phyloP scores from a whole-genome alignment of 805 yeast genomes.

The Candida bentonensis region DNA sequence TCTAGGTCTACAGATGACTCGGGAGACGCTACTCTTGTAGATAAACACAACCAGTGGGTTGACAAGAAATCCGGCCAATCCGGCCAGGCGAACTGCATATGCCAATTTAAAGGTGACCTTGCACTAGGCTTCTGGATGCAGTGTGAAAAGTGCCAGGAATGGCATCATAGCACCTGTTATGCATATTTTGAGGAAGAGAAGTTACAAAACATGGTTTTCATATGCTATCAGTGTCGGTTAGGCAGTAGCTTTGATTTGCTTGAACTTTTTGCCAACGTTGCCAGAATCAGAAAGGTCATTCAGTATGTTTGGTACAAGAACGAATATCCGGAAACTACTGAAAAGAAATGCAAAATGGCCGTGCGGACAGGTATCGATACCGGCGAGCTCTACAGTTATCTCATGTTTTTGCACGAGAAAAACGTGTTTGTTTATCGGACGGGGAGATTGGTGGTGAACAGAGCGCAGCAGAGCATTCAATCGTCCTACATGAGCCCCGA shows the following conservation, averaged over 20 bases:
- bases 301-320: constrained; percentile 1
- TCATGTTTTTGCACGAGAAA: not conserved
- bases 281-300: not conserved
- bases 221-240: not conserved
- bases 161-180: constrained; percentile 41
- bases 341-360: not conserved
- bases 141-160: constrained; percentile 37
- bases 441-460: not conserved
- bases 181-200: not conserved
- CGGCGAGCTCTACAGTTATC: not conserved
- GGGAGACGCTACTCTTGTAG: no score
- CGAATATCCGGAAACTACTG: not conserved
- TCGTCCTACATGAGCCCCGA: not conserved
- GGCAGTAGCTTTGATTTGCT: not conserved
- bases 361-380: not conserved
- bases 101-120: not conserved
- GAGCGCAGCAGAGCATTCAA: not conserved
- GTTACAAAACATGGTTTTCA: not conserved
- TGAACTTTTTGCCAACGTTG: not conserved
- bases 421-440: not conserved
- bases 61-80: no score
- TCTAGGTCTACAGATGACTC: no score
- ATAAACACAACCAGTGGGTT: no score
- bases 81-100: no score
- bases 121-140: constrained; percentile 30